Evolutionary conservation across 2,329 filamentous ascomycete genomes (phyloP), one percentile per base, ranked within the genome.

Genomic region (Apiospora arundinis): DNA sequence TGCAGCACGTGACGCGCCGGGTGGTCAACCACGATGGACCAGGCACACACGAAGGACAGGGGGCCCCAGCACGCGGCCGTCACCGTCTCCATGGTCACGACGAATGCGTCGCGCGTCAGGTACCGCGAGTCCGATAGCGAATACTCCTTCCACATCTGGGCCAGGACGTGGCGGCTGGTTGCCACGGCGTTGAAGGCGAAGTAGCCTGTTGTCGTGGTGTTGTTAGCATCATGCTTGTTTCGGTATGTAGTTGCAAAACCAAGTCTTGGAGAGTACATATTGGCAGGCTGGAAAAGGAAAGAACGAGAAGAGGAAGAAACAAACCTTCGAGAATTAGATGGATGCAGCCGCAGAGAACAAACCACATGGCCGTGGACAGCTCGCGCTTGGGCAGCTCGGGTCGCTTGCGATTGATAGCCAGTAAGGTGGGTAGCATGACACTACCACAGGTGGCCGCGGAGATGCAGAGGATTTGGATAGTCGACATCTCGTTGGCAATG

Each of bases 291-390:
- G 5, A 16, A 21, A 21, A 25, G 16, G n/a, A 28, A 4, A 6
- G n/a, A 40, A 23, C 12, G n/a, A n/a, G n/a, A 12, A 4, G 5
- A 21, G 7, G 42, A 32, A n/a, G 14, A 23, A 63, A 71, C 70
- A 44, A 73, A 81, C 81, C 82, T 75, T 86, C 84, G 52, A 86
- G 82, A 74, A 83, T 80, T 25, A 83, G 69, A 73, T 85, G 83
- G 72, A 84, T 85, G 73, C 75, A 87, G 80, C 83, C 88, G 86
- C 92, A 93, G 18, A 95, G 85, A 28, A 92, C 87, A 80, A 95
- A 95, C 93, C 93, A 95, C 81, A 94, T 81, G 28, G 92, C 88
- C 5, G 88, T 88, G 16, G 87, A 75, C 65, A 90, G 84, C 74
- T 94, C 92, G 40, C 79, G 79, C 9, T 76, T 80, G 45, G 84